Base-by-base conservation (phyloP, 495 filamentous ascomycete genomes). In the Baudoinia panamericana region DNA sequence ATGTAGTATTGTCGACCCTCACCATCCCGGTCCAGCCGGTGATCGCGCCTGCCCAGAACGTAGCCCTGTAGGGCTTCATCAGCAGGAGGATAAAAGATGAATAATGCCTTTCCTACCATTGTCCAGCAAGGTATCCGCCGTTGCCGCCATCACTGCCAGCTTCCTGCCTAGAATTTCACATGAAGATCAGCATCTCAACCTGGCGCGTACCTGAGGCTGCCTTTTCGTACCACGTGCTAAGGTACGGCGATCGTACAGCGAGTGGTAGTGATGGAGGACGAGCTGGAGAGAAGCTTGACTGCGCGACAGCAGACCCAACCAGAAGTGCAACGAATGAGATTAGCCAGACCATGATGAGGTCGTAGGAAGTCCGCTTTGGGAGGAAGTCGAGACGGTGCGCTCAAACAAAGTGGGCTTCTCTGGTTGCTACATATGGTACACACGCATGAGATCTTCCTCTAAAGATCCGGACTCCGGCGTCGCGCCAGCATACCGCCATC, bases 171-270 rank as follows among this genome's bases (percentile, higher is more conserved):
- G 30, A 7, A 17, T 9, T 16, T 16, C 15, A 10, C 8, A 9
- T 33, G 30, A 33, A 33, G 30, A 33, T 33, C 8, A 33, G 17
- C 8, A 17, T 7, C 7, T 33, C n/a, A n/a, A n/a, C n/a, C n/a
- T n/a, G n/a, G n/a, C n/a, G n/a, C n/a, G n/a, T n/a, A n/a, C n/a
- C n/a, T n/a, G n/a, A n/a, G n/a, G n/a, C n/a, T n/a, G n/a, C n/a
- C n/a, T n/a, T n/a, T n/a, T n/a, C n/a, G n/a, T n/a, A n/a, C 9
- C 72, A 76, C 6, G 69, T 68, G 46, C 62, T 74, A 17, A 75
- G 41, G 34, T 75, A 76, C 2, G 72, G 72, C 1, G 68, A 73
- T 43, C 65, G 69, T 26, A 75, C 72, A 32, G 72, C 72, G 35
- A 76, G 51, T 1, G 72, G 72, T 4, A 75, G 31, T 4, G 71